phyloP scores from a whole-genome alignment of 305 asterid genomes.

The Nicotiana rustica region DNA sequence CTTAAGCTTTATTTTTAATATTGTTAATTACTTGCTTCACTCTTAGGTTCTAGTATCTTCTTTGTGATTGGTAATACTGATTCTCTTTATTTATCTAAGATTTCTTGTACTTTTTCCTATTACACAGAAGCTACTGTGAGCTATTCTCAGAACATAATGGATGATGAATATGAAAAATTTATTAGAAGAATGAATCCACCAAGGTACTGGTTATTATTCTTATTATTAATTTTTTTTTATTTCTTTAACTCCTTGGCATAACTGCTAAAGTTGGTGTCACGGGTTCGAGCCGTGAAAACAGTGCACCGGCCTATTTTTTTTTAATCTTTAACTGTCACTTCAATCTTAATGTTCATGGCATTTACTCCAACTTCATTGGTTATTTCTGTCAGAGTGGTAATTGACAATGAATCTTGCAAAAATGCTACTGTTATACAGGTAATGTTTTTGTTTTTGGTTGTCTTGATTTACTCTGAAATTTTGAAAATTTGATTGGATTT shows the following conservation, averaged over 20 bases:
- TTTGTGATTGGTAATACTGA: constrained; percentile 53
- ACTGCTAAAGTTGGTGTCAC: too few relatives aligned
- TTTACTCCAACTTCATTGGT: constrained; percentile 8
- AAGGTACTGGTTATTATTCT: constrained; percentile 25
- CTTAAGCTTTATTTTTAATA: constrained; percentile 33
- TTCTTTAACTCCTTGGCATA: too few relatives aligned
- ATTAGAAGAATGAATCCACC: constrained; percentile 51
- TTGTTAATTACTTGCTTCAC: constrained; percentile 39
- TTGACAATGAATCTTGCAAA: constrained; percentile 46
- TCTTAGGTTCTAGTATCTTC: constrained; percentile 45
- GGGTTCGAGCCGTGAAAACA: too few relatives aligned
- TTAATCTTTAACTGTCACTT: neutral
- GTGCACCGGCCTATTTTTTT: neutral
- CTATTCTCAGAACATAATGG: constrained; percentile 43
- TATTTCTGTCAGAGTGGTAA: constrained; percentile 46
- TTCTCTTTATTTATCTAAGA: constrained; percentile 41
- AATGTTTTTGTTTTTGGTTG: neutral
- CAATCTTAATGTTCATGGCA: neutral
- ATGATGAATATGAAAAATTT: constrained; percentile 45
- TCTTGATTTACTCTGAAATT: neutral
- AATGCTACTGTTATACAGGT: constrained; percentile 47
- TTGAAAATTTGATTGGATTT: too few relatives aligned
- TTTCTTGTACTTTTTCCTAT: constrained; percentile 35
- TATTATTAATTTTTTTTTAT: neutral
- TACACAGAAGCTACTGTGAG: constrained; percentile 33